A percentile compares a stretch with the other conserved stretches of the same genome.
phyloP scores from a whole-genome alignment of 306 rosid species.

The Albizia julibrissin region DNA sequence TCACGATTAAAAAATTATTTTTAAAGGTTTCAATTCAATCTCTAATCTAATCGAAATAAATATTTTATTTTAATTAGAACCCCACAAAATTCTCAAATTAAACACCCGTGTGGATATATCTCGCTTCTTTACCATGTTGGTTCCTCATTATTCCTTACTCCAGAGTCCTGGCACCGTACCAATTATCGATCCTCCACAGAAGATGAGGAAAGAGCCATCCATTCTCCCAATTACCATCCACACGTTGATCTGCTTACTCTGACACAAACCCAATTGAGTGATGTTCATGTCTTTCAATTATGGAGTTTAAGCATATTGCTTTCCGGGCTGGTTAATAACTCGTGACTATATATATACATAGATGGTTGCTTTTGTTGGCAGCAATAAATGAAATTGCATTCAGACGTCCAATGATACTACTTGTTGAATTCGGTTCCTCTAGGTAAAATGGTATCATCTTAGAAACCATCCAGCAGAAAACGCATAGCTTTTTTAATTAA shows the following conservation, averaged over 20 bases:
- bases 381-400: no score
- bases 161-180: background rate
- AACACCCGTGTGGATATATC: background rate
- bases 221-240: background rate
- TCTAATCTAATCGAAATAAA: no score
- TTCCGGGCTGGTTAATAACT: background rate
- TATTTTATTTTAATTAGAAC: constrained; percentile 10
- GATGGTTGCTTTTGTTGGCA: background rate
- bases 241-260: background rate
- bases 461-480: background rate
- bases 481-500: no score
- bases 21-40: no score
- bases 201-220: background rate
- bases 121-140: background rate
- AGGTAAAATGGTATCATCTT: no score
- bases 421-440: no score
- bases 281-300: background rate
- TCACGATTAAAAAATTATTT: no score
- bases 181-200: background rate
- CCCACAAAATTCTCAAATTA: background rate
- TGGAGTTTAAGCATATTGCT: background rate
- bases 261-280: background rate
- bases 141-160: background rate
- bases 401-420: no score
- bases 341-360: background rate